Evolutionary conservation across 2,329 filamentous ascomycete genomes (phyloP).

Genomic region (Xylariaceae sp.): DNA sequence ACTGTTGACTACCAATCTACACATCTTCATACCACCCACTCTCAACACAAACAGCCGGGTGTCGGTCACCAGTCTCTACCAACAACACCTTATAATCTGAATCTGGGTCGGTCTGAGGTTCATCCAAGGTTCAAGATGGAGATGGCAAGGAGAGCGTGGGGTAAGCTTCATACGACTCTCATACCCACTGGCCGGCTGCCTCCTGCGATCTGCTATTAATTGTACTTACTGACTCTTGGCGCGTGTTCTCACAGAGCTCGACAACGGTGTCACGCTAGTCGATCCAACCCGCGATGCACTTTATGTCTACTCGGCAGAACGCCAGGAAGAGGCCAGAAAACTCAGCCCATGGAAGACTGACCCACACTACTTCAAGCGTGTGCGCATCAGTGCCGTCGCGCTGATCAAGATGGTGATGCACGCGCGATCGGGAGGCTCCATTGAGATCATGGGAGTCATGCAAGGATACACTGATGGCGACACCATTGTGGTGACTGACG

Average conservation of each 20-base stretch:
- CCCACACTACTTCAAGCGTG: conserved; percentile 83
- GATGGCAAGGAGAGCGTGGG: conserved; percentile 56
- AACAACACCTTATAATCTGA: conserved; percentile 5
- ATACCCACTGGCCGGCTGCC: conserved; percentile 10
- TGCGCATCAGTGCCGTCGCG: conserved; percentile 88
- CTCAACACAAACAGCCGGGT: not conserved
- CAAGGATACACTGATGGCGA: conserved; percentile 85
- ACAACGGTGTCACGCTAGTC: conserved; percentile 78
- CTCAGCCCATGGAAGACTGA: conserved; percentile 71
- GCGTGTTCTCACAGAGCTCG: conserved; percentile 59
- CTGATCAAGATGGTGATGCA: conserved; percentile 99
- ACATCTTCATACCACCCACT: conserved; percentile 1
- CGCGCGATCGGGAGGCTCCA: conserved; percentile 82
- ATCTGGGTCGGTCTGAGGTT: conserved; percentile 1
- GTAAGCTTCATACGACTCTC: conserved; percentile 35
- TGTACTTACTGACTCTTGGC: conserved; percentile 1
- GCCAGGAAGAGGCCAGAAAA: conserved; percentile 61
- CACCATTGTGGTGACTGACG: conserved; percentile 87
- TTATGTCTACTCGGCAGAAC: conserved; percentile 70
- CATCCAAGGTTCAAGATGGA: conserved; percentile 47
- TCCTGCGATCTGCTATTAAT: conserved; percentile 9
- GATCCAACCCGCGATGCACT: conserved; percentile 86
- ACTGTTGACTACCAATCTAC: not conserved
- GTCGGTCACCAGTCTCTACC: not conserved
- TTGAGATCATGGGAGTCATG: conserved; percentile 98